Conservation (phyloP, 1,139 yeast species). For the Suhomyces chickasaworum region DNA sequence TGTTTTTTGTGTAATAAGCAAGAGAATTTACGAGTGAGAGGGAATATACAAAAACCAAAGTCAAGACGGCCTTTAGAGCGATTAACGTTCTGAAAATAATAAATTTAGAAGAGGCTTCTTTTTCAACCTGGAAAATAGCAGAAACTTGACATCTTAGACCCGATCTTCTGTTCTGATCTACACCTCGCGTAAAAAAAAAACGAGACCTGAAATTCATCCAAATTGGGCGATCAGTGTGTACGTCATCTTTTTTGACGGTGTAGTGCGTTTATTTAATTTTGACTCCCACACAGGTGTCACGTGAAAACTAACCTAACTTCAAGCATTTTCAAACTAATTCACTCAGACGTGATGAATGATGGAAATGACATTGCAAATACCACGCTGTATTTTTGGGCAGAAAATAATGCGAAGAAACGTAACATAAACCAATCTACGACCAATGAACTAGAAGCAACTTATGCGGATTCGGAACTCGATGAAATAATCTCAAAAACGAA, state of each 20-base stretch:
- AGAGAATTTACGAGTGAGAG: neutral
- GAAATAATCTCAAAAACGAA: slow-evolving; percentile 20
- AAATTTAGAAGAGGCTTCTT: no score
- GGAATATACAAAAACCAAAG: neutral
- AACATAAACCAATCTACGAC: neutral
- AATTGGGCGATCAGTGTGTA: neutral
- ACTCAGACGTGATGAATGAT: neutral
- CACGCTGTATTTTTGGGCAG: neutral
- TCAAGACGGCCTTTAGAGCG: no score
- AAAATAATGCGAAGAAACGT: neutral
- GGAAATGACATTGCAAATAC: neutral
- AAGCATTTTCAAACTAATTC: neutral
- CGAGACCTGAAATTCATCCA: neutral
- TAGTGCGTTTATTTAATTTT: neutral
- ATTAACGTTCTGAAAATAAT: no score
- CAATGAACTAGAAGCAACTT: neutral
- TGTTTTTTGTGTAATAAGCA: neutral
- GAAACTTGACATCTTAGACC: neutral
- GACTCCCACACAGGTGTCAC: neutral
- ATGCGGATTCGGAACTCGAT: slow-evolving; percentile 13
- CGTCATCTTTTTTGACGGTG: neutral
- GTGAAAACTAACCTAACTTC: neutral
- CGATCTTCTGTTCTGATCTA: neutral
- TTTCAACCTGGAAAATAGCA: no score
- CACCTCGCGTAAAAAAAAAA: neutral